Evolutionary conservation across 108 stramenopile genomes (phyloP), one percentile per base, ranked within the genome.

Genomic region (Chaetoceros muelleri): DNA sequence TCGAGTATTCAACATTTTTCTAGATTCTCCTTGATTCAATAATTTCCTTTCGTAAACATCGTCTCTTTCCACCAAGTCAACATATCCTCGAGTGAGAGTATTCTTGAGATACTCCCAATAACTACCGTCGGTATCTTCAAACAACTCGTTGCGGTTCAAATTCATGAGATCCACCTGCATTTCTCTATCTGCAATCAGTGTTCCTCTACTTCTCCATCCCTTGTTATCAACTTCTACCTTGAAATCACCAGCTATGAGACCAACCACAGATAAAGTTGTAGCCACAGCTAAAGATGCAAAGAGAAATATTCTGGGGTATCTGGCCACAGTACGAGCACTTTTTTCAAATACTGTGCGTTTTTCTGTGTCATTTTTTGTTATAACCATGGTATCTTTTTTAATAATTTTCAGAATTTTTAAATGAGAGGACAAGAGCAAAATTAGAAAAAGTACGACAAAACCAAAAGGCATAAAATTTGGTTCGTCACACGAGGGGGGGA

Each of bases 141-240:
- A 64, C 19, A 78, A 53, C 13, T 61, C 66, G 8, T 57, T 49
- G 3, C 48, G 30, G 31, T 63, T 60, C 25, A n/a, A 2, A 26
- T 53, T 49, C 7, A 61, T 49, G 0, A 76, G 10, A 21, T 53
- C 21, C 13, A 55, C 26, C 50, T 80, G 79, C 17, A 69, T 62
- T 8, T 73, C 64, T 28, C 75, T 64, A 52, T 76, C 63, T 3
- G 72, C 59, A 61, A 76, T 67, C 2, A 48, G 30, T 24, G 79
- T 80, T 22, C 79, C 79, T 17, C 75, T 60, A 28, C 50, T 55
- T 24, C 50, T 51, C 75, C 75, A 80, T 30, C 79, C 79, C 16
- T 28, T 60, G 50, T 65, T 67, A n/a, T 76, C 72, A 10, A 64
- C 70, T 2, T 52, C 46, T 3, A 70, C 57, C 2, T 61, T 49